A percentile compares a stretch with the other conserved stretches of the same genome.
phyloP scores from a whole-genome alignment of 176 grass and related monocot genomes.

The Carex littledalei region DNA sequence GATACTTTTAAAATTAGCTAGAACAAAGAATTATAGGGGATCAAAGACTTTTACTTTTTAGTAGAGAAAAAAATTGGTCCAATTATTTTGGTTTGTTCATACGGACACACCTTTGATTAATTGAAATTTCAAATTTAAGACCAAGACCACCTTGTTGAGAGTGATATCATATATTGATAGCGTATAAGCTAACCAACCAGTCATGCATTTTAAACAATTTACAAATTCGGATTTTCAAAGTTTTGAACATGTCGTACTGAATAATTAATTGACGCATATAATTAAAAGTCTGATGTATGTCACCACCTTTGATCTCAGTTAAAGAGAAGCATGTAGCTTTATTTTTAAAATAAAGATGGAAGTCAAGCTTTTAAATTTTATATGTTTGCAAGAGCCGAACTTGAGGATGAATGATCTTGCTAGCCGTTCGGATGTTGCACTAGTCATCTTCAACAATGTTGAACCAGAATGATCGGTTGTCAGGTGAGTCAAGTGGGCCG shows the following conservation, averaged over 20 bases:
- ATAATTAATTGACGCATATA: no score
- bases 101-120: neutral
- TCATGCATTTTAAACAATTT: neutral
- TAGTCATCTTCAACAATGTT: no score
- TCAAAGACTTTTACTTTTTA: conserved; percentile 12
- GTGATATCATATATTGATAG: neutral
- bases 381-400: no score
- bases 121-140: neutral
- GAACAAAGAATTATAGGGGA: neutral
- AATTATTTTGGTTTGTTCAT: neutral
- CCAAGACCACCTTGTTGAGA: neutral
- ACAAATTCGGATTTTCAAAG: neutral
- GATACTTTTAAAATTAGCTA: neutral
- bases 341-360: no score
- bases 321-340: no score
- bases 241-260: neutral
- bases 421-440: no score
- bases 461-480: no score
- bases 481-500: no score
- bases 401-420: no score
- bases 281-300: no score
- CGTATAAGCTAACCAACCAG: neutral
- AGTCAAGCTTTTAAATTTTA: no score
- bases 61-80: neutral
- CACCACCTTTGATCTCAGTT: no score